These are phyloP conservation scores for Scenedesmus sp. DNA, from an alignment of 163 green algal genomes.

Conservation along the genomic window DNA sequence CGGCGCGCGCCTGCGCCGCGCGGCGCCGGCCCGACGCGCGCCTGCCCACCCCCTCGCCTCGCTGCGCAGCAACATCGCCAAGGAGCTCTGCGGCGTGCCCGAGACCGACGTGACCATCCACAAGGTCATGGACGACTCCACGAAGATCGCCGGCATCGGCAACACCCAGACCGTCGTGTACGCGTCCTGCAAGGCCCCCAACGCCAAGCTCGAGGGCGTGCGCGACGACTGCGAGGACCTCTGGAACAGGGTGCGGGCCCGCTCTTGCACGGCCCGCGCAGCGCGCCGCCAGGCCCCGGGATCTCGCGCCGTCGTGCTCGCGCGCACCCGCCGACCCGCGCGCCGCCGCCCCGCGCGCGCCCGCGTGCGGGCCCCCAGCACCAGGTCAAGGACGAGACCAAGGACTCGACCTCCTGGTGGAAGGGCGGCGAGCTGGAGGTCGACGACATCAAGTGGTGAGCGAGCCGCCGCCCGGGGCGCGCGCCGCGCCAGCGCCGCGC, in stretches of 20 bases:
- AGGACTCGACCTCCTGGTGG: not conserved
- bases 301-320: too few relatives aligned
- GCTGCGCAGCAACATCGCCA: not conserved
- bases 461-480: too few relatives aligned
- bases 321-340: too few relatives aligned
- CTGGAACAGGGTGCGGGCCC: too few relatives aligned
- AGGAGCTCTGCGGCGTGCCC: slow-evolving; percentile 6
- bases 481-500: too few relatives aligned
- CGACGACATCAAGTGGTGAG: slow-evolving; percentile 2
- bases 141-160: slow-evolving; percentile 4
- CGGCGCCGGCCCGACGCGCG: too few relatives aligned
- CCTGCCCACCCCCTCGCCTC: not conserved
- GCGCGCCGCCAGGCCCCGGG: too few relatives aligned
- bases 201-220: too few relatives aligned
- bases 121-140: not conserved
- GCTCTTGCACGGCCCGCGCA: too few relatives aligned
- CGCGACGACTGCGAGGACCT: too few relatives aligned
- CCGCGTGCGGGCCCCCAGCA: not conserved
- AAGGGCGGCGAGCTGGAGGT: not conserved
- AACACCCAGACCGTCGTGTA: slow-evolving; percentile 6
- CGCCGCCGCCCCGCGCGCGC: too few relatives aligned
- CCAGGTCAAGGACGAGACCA: slow-evolving; percentile 9
- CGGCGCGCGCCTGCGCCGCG: too few relatives aligned
- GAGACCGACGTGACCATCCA: not conserved
- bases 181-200: not conserved